A percentile compares a stretch with the other conserved stretches of the same genome.
Conservation (phyloP, 116 monocot species). For the Zostera marina region DNA sequence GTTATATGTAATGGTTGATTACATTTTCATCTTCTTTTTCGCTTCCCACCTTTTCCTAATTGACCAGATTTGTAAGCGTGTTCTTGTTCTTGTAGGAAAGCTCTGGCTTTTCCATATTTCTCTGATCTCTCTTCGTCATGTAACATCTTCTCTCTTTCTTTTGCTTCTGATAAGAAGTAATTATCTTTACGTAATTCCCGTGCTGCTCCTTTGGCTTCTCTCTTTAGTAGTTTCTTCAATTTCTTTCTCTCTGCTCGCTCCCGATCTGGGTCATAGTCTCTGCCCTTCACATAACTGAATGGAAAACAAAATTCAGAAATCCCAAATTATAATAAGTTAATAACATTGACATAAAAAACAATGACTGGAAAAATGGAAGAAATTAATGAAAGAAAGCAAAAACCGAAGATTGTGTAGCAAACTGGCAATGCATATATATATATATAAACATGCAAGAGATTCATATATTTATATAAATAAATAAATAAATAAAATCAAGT, state of each 20-base stretch:
- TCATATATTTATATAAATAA: no score
- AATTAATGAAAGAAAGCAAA: no score
- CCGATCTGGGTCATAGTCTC: constrained; percentile 93
- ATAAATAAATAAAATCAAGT: constrained; percentile 3
- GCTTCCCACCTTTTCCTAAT: constrained; percentile 39
- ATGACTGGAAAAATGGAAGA: background rate
- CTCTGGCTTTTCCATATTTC: constrained; percentile 67
- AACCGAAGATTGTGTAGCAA: no score
- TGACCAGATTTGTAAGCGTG: constrained; percentile 94
- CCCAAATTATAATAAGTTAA: background rate
- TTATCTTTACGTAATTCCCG: constrained; percentile 90
- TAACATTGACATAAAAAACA: background rate
- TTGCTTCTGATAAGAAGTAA: constrained; percentile 49
- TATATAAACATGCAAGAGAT: no score
- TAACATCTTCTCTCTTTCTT: constrained; percentile 34
- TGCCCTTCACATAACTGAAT: constrained; percentile 73
- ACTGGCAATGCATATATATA: no score
- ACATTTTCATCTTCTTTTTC: constrained; percentile 4
- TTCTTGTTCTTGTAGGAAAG: constrained; percentile 96
- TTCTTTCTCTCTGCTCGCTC: constrained; percentile 80
- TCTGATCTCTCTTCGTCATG: constrained; percentile 65
- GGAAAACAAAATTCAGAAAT: background rate
- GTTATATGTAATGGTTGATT: no score
- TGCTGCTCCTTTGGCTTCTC: constrained; percentile 70
- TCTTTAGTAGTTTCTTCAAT: constrained; percentile 61